Conservation (phyloP, 257 asterid genomes). For the Nicotiana tabacum region DNA sequence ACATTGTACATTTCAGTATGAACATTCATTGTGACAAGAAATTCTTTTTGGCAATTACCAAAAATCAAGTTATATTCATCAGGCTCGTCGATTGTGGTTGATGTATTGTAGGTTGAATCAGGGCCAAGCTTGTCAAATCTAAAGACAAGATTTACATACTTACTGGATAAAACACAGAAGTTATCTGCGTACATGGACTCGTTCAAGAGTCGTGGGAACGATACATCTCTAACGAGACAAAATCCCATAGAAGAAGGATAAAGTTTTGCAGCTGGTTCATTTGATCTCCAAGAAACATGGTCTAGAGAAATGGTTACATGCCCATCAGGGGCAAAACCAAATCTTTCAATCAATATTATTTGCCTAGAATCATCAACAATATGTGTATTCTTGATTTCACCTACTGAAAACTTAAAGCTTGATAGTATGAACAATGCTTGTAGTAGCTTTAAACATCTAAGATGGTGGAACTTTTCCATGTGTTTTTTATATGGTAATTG, state of each 20-base stretch:
- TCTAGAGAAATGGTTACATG: slow-evolving; percentile 15
- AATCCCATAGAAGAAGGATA: slow-evolving; percentile 29
- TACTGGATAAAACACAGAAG: slow-evolving; percentile 26
- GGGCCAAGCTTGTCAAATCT: slow-evolving; percentile 18
- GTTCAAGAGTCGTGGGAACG: slow-evolving; percentile 21
- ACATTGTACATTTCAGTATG: slow-evolving; percentile 29
- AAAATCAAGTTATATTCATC: slow-evolving; percentile 27
- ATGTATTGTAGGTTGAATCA: slow-evolving; percentile 15
- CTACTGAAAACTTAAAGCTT: background rate
- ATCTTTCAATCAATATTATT: slow-evolving; percentile 23
- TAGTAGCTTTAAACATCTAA: background rate
- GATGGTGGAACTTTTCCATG: background rate
- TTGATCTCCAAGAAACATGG: slow-evolving; percentile 19
- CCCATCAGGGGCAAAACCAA: slow-evolving; percentile 20
- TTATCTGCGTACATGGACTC: slow-evolving; percentile 21
- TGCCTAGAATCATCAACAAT: slow-evolving; percentile 25
- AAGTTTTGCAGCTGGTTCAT: slow-evolving; percentile 19
- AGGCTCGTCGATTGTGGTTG: slow-evolving; percentile 6
- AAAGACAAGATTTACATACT: slow-evolving; percentile 16
- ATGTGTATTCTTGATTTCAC: slow-evolving; percentile 25
- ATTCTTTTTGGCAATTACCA: slow-evolving; percentile 26
- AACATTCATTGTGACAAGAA: slow-evolving; percentile 24
- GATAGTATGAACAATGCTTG: background rate
- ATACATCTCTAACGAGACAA: slow-evolving; percentile 24
- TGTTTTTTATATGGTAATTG: background rate